Evolutionary conservation across 1,284 basidiomycete species (phyloP), one percentile per base, ranked within the genome.

Genomic region (Takashimella koratensis): DNA sequence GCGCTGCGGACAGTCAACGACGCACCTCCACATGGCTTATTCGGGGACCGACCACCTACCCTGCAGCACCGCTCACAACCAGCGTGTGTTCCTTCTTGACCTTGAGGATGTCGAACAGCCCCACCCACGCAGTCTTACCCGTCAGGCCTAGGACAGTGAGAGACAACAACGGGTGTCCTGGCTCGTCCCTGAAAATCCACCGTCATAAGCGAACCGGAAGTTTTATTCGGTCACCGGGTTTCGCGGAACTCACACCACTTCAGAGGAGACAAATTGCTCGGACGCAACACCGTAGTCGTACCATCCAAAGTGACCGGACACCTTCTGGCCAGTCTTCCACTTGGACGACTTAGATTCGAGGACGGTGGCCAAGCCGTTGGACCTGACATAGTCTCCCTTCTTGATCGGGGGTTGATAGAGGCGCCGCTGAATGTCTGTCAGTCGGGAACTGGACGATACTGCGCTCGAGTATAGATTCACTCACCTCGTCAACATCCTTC

Each of bases 11-110:
- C n/a, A n/a, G n/a, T n/a, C n/a, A n/a, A n/a, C n/a, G n/a, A n/a
- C n/a, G n/a, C n/a, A n/a, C n/a, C n/a, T n/a, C n/a, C n/a, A n/a
- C n/a, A n/a, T n/a, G n/a, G n/a, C n/a, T n/a, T n/a, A n/a, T n/a
- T n/a, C n/a, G n/a, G n/a, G n/a, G n/a, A n/a, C n/a, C n/a, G n/a
- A n/a, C n/a, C 2, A 54, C 51, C 52, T 23, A 58, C 57, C 71
- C 75, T 16, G 71, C 72, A 0, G 77, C 77, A 12, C 76, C 76
- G 8, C 66, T 67, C n/a, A 78, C 65, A 39, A 78, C 64, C 25
- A 79, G 65, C 0, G 63, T 68, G 45, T 76, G 67, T 25, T 74
- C 74, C 11, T 59, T 44, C 58, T 77, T 67, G 55, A 77, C 56
- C 44, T 75, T 58, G 47, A 65, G 65, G 36, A 75, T 62, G 11